phyloP scores from a whole-genome alignment of 1,284 basidiomycete species.

The Pseudozyma sp. region DNA sequence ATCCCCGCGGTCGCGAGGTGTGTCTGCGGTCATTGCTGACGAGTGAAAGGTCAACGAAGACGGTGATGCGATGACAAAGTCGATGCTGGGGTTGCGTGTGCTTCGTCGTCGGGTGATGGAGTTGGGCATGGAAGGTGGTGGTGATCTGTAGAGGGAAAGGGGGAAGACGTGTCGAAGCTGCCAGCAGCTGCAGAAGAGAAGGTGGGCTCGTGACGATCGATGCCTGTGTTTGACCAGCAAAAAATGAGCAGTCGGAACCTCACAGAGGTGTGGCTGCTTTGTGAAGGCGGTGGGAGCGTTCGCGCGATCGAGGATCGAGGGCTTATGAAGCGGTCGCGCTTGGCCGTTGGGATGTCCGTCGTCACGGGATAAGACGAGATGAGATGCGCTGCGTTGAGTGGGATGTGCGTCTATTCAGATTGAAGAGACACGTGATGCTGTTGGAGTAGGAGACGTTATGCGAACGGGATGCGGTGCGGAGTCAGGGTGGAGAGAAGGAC shows the following conservation, averaged over 20 bases:
- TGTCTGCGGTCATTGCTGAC: constrained; percentile 8
- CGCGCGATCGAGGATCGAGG: constrained; percentile 4
- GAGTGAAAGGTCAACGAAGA: constrained; percentile 1
- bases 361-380: not conserved
- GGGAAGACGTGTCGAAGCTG: constrained; percentile 10
- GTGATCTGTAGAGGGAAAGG: not conserved
- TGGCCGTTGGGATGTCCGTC: not conserved
- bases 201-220: not conserved
- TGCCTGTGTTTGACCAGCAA: constrained; percentile 33
- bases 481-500: not conserved
- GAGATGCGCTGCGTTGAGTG: constrained; percentile 2
- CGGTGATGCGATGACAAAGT: constrained; percentile 3
- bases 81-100: constrained; percentile 12
- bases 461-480: not conserved
- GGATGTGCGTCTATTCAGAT: not conserved
- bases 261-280: constrained; percentile 19
- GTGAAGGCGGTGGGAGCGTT: constrained; percentile 1
- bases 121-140: constrained; percentile 8
- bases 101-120: constrained; percentile 7
- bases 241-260: constrained; percentile 10
- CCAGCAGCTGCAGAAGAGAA: constrained; percentile 22
- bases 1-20: constrained; percentile 47
- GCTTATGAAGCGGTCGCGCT: constrained; percentile 6
- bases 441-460: not conserved
- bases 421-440: not conserved